These are phyloP conservation scores for Ustilago shanxiensis DNA, from an alignment of 1,284 basidiomycete genomes.

Conservation along the genomic window DNA sequence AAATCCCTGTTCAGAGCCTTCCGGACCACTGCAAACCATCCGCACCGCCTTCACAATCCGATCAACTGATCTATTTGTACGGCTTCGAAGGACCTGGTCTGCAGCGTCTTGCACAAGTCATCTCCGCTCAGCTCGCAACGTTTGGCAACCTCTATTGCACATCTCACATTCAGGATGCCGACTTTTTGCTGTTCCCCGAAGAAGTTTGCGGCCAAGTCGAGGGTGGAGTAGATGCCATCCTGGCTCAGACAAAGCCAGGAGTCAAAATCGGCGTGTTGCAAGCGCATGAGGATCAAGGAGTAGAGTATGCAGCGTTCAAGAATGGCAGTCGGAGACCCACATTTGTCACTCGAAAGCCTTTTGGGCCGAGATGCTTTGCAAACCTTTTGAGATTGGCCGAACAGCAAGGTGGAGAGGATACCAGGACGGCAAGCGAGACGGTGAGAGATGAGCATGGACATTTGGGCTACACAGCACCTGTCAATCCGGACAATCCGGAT, in stretches of 20 bases:
- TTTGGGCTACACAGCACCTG: slow-evolving; percentile 36
- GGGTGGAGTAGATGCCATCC: slow-evolving; percentile 44
- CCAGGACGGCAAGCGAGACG: slow-evolving; percentile 14
- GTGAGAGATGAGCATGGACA: slow-evolving; percentile 31
- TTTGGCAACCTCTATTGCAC: slow-evolving; percentile 59
- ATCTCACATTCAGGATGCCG: slow-evolving; percentile 46
- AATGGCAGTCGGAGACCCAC: slow-evolving; percentile 43
- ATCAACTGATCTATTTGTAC: slow-evolving; percentile 54
- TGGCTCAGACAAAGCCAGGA: slow-evolving; percentile 43
- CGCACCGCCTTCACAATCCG: slow-evolving; percentile 24
- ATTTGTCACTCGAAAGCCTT: slow-evolving; percentile 57
- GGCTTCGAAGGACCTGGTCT: slow-evolving; percentile 54
- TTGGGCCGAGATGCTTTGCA: slow-evolving; percentile 51
- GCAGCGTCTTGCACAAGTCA: slow-evolving; percentile 49
- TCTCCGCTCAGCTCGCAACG: slow-evolving; percentile 54
- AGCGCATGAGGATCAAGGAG: slow-evolving; percentile 50
- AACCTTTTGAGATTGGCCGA: slow-evolving; percentile 43
- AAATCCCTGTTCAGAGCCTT: slow-evolving; percentile 43
- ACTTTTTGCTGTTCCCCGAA: slow-evolving; percentile 53
- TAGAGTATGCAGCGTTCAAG: slow-evolving; percentile 46
- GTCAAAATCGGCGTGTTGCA: slow-evolving; percentile 59
- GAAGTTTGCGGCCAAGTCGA: slow-evolving; percentile 42
- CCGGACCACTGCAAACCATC: slow-evolving; percentile 22
- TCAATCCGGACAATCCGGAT: slow-evolving; percentile 19
- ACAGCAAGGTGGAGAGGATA: slow-evolving; percentile 27